These are phyloP conservation scores for Plasmodium knowlesi DNA, from an alignment of 169 alveolate species.

Conservation along the genomic window DNA sequence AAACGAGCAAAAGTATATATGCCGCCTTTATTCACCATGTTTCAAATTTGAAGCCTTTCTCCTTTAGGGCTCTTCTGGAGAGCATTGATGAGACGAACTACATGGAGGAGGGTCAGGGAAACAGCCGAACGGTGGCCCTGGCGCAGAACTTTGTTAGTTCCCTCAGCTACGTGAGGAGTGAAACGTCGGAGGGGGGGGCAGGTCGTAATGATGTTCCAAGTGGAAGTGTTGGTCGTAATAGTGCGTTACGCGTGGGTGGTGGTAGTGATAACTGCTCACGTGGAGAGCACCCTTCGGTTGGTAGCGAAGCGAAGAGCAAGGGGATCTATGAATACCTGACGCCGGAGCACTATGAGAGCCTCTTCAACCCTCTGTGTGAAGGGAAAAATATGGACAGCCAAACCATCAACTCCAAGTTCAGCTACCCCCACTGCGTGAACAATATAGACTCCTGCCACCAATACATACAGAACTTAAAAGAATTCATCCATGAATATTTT, in stretches of 20 bases:
- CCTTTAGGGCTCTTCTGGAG: slow-evolving; percentile 11
- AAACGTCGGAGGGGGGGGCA: neutral
- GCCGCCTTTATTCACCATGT: slow-evolving; percentile 47
- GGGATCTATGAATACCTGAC: slow-evolving; percentile 26
- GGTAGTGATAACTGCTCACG: neutral
- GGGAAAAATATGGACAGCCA: slow-evolving; percentile 15
- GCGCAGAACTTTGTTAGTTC: slow-evolving; percentile 49
- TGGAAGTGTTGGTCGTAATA: neutral
- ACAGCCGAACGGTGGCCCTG: slow-evolving; percentile 6
- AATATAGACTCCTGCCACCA: slow-evolving; percentile 64
- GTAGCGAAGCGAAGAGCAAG: neutral
- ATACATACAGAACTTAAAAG: slow-evolving; percentile 56
- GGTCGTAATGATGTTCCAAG: neutral
- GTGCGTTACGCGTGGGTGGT: neutral
- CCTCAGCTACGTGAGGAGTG: slow-evolving; percentile 9
- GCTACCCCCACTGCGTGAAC: slow-evolving; percentile 68
- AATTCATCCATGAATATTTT: slow-evolving; percentile 32
- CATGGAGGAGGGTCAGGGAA: slow-evolving; percentile 19
- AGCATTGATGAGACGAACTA: slow-evolving; percentile 53
- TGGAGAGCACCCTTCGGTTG: neutral
- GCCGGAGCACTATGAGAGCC: slow-evolving; percentile 5
- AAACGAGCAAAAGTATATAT: slow-evolving; percentile 44
- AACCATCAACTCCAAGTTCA: slow-evolving; percentile 48
- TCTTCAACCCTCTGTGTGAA: slow-evolving; percentile 25
- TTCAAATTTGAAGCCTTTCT: slow-evolving; percentile 24